Percentiles rank a stretch among this genome's conserved stretches.
These are phyloP conservation scores for Themeda triandra DNA, from an alignment of 176 grass and related monocot species.

Conservation along the genomic window DNA sequence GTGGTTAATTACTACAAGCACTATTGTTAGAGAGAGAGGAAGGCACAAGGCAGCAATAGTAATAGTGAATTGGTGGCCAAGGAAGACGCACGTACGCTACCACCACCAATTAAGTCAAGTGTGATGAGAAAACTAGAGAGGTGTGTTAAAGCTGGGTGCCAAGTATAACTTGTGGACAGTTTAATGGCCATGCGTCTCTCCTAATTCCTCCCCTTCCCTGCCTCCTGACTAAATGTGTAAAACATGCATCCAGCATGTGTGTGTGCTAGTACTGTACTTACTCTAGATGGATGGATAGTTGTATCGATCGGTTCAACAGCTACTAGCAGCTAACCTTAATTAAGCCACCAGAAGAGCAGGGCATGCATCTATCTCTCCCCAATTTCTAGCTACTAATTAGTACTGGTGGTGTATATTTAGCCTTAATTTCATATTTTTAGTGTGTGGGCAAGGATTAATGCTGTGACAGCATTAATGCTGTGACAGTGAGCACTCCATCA, in stretches of 20 bases:
- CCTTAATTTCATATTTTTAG: not conserved
- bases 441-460: not conserved
- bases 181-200: not conserved
- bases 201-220: not conserved
- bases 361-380: too few species aligned
- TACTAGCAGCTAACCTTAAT: not conserved
- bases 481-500: not conserved
- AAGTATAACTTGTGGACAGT: not conserved
- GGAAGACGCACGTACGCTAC: conserved; percentile 26
- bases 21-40: conserved; percentile 44
- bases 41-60: not conserved
- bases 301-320: not conserved
- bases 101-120: not conserved
- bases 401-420: not conserved
- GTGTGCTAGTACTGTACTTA: too few species aligned
- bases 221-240: conserved; percentile 19
- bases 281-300: too few species aligned
- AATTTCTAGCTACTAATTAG: not conserved
- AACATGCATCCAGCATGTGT: conserved; percentile 18
- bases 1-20: conserved; percentile 33
- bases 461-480: not conserved
- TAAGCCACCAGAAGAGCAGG: not conserved
- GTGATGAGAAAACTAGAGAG: conserved; percentile 11
- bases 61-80: conserved; percentile 31
- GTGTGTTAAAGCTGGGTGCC: conserved; percentile 27